These are phyloP conservation scores for Aureobasidium mangrovei DNA, from an alignment of 2,329 filamentous ascomycete species.

Conservation along the genomic window DNA sequence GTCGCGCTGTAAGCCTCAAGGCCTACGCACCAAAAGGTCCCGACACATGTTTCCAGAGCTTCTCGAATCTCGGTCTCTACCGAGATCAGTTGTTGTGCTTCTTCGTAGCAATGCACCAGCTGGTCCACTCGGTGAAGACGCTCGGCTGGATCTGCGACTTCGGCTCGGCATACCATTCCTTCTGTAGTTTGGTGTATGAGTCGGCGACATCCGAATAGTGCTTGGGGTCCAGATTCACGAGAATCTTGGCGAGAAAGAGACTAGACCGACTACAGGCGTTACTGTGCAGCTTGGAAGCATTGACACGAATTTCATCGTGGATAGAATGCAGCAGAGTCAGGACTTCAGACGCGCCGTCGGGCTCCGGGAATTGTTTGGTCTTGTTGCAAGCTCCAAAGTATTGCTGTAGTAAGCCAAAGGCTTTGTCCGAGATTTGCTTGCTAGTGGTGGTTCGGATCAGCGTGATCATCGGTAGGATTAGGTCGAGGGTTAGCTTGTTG, in stretches of 20 bases:
- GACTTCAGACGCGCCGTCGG: conserved; percentile 36
- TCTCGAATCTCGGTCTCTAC: conserved; percentile 6
- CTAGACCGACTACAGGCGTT: conserved; percentile 66
- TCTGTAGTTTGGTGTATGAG: conserved; percentile 36
- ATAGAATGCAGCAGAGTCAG: conserved; percentile 55
- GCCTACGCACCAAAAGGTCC: neutral
- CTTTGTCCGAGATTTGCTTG: conserved; percentile 66
- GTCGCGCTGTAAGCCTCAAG: neutral
- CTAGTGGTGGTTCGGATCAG: conserved; percentile 68
- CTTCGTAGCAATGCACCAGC: conserved; percentile 31
- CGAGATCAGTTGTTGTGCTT: conserved; percentile 17
- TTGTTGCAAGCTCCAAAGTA: conserved; percentile 57
- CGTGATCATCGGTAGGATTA: conserved; percentile 67
- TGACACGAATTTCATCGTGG: conserved; percentile 58
- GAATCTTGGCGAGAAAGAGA: conserved; percentile 55
- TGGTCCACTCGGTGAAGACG: conserved; percentile 40
- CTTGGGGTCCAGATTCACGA: conserved; percentile 42
- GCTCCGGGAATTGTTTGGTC: conserved; percentile 36
- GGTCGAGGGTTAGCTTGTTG: conserved; percentile 56
- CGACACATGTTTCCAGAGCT: neutral
- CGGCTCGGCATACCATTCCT: conserved; percentile 34
- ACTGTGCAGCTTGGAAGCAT: conserved; percentile 59
- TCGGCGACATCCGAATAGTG: conserved; percentile 32
- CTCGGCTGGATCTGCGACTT: conserved; percentile 34
- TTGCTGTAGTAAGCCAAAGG: conserved; percentile 60